Base-by-base conservation (phyloP, 306 rosid species). In the Vicia sativa region DNA sequence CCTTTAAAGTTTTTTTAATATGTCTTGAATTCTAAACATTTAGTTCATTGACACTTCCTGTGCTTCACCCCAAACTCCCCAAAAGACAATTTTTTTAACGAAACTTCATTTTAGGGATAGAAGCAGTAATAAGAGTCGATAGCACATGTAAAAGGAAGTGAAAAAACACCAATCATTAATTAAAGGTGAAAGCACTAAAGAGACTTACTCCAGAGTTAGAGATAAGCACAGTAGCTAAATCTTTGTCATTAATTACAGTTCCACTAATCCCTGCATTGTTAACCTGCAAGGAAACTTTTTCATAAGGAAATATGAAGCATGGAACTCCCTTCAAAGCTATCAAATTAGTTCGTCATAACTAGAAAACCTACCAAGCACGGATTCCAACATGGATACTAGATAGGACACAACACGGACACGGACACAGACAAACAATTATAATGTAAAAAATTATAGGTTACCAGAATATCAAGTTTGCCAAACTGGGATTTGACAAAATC, bases 221-320 rank as follows among this genome's bases (percentile, higher is more conserved):
- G 26, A 71, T 59, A 29, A 56, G 38, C 70, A 12, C 31, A 34
- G 54, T 1, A 50, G 5, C 1, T 4, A 73, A 52, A 43, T 70
- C 49, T 12, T 11, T 10, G 8, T 63, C 82, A 3, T 60, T 23
- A 9, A 71, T 0, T 14, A 58, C 65, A 8, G 0, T 3, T 61
- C 88, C 91, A 15, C 3, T 0, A 14, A 80, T 23, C 31, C 91
- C 86, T 31, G 91, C 87, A 75, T 83, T 83, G 79, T 86, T 78
- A 49, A 83, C 77, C 87, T 82, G 61, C 54, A 48, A 10, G 3
- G 11, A 50, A 39, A n/a, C 38, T 14, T 39, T 26, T 25, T 55
- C 25, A 54, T 31, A 35, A 6, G 9, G 18, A 65, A 54, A 18
- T 43, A 42, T 34, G n/a, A 16, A 28, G n/a, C 14, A 69, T 31